These are phyloP conservation scores for Fagopyrum esculentum DNA, from an alignment of 148 eudicot genomes.

Conservation along the genomic window DNA sequence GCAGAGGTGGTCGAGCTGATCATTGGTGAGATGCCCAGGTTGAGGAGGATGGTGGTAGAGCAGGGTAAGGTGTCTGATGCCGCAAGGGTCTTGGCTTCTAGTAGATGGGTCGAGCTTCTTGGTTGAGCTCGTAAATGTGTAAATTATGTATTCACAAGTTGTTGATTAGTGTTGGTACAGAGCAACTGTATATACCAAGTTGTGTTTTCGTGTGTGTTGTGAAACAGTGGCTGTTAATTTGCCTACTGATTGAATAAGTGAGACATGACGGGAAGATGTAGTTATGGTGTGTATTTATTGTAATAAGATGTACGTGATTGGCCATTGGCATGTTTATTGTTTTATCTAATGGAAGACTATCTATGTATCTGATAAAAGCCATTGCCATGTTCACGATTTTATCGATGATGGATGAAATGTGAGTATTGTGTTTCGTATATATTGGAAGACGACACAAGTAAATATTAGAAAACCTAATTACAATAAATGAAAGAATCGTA, in stretches of 20 bases:
- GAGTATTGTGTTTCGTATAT: too few species aligned
- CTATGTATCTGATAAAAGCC: too few species aligned
- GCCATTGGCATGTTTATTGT: not conserved
- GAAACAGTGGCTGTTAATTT: not conserved
- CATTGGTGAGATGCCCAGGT: constrained; percentile 16
- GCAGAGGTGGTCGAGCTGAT: constrained; percentile 32
- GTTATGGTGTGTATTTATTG: constrained; percentile 1
- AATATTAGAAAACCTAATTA: too few species aligned
- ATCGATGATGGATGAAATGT: too few species aligned
- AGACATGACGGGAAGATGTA: not conserved
- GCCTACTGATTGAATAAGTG: not conserved
- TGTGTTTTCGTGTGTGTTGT: not conserved
- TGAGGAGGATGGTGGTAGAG: constrained; percentile 37
- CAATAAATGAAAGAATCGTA: too few species aligned
- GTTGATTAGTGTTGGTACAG: not conserved
- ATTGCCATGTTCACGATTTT: too few species aligned
- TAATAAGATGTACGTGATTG: not conserved
- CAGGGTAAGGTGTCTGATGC: constrained; percentile 29
- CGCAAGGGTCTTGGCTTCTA: constrained; percentile 22
- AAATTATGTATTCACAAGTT: not conserved
- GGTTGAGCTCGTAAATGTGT: not conserved
- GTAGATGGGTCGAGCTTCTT: constrained; percentile 25
- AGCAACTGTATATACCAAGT: not conserved
- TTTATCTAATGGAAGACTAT: not conserved
- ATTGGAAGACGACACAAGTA: too few species aligned